A percentile compares a stretch with the other conserved stretches of the same genome.
phyloP scores from a whole-genome alignment of 73 alveolate species.

The Stentor roeselii region DNA sequence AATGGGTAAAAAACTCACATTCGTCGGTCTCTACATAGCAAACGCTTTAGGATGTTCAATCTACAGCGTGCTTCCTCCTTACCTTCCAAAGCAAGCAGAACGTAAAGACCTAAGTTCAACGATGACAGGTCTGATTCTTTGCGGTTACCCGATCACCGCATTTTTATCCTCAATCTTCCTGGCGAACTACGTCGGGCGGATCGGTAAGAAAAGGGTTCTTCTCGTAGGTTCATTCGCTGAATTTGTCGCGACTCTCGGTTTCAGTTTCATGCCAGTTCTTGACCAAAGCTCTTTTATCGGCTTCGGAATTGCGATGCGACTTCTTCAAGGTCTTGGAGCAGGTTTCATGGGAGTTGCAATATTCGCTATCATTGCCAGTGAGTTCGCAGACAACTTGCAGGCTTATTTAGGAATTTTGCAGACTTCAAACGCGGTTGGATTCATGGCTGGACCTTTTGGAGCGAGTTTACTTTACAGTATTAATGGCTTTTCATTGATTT shows the following conservation, averaged over 20 bases:
- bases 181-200: background rate
- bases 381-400: background rate
- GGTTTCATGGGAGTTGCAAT: background rate
- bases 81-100: background rate
- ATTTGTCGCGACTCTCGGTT: background rate
- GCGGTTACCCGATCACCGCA: slow-evolving; percentile 15
- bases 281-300: background rate
- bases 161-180: background rate
- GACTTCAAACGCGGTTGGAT: background rate
- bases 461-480: background rate
- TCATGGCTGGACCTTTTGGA: slow-evolving; percentile 21
- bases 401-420: background rate
- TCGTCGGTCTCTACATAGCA: background rate
- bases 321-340: slow-evolving; percentile 20
- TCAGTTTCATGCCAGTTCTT: background rate
- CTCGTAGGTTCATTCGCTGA: background rate
- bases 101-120: background rate
- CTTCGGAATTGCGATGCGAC: background rate
- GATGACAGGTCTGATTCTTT: background rate
- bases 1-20: background rate
- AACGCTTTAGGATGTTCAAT: background rate
- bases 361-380: background rate
- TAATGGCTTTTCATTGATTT: background rate
- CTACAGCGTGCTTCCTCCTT: background rate
- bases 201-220: slow-evolving; percentile 1